These are phyloP conservation scores for Tylopilus balloui DNA, from an alignment of 768 basidiomycete genomes.

Conservation along the genomic window DNA sequence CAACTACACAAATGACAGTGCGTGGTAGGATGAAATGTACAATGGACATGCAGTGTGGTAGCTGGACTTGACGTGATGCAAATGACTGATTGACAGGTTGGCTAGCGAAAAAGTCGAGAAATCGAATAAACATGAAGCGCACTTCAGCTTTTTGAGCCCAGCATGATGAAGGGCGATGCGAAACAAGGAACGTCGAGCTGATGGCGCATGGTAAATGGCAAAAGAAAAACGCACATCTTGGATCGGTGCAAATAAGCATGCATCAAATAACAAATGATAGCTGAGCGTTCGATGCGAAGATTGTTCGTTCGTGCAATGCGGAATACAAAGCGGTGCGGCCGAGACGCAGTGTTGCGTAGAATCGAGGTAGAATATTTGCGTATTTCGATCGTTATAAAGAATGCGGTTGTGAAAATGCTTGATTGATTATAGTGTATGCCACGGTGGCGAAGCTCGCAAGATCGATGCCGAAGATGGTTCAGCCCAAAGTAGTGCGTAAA, in stretches of 20 bases:
- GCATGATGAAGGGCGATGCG: constrained; percentile 13
- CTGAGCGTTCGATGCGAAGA: constrained; percentile 33
- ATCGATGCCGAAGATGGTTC: constrained; percentile 30
- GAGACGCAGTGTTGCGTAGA: constrained; percentile 16
- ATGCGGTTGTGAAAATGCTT: constrained; percentile 25
- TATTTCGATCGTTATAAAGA: constrained; percentile 20
- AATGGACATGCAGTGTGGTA: constrained; percentile 21
- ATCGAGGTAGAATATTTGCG: constrained; percentile 26
- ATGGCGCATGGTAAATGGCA: constrained; percentile 28
- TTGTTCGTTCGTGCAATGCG: constrained; percentile 26
- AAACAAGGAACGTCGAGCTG: constrained; percentile 22
- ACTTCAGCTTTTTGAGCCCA: constrained; percentile 26
- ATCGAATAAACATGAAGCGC: constrained; percentile 27
- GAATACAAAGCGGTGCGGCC: constrained; percentile 18
- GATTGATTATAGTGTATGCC: constrained; percentile 20
- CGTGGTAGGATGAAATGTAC: constrained; percentile 23
- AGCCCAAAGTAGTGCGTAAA: constrained; percentile 21
- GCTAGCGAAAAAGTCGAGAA: constrained; percentile 17
- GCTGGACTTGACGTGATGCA: constrained; percentile 25
- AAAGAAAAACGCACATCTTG: constrained; percentile 26
- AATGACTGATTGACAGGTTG: constrained; percentile 19
- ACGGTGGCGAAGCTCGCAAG: constrained; percentile 23
- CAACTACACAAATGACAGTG: constrained; percentile 30
- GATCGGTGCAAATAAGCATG: constrained; percentile 34
- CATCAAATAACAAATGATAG: constrained; percentile 28